Evolutionary conservation across 1,139 yeast species (phyloP), one percentile per base, ranked within the genome.

Genomic region (Dujonia santamariae): DNA sequence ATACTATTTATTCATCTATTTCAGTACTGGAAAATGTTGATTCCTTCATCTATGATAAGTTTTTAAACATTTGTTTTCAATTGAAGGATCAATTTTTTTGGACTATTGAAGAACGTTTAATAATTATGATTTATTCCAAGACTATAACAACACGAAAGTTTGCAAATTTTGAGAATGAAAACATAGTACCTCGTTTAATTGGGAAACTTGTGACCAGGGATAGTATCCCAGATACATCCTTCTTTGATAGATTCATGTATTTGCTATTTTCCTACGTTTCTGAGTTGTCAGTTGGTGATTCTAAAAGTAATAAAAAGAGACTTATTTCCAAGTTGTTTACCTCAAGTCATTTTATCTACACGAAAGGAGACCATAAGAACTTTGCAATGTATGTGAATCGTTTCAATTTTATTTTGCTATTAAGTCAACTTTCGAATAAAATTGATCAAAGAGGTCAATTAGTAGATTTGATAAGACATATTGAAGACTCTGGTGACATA

Each of bases 231-330:
- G 51, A 48, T 7, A 43, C 49, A 2, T 47, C 68, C 1, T 61
- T 62, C 34, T 67, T 69, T 39, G 73, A 67, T 12, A 45, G 54
- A 21, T 68, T 67, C 45, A 47, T 68, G 60, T 56, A 56, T 17
- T 47, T 69, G 16, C 38, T 67, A 8, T 65, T 63, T 43, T 49
- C 47, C 27, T 65, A 58, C 41, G 50, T 62, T 3, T 63, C 70
- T 0, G 54, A 56, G 3, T 43, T 66, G 18, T 51, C 58, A 3
- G 43, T 53, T 4, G 45, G 46, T 1, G 42, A 53, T 5, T n/a
- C 5, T 22, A 13, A 13, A 6, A 14, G 7, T 6, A 56, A 54
- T 23, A 56, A 55, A 17, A 67, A 67, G 34, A 50, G 61, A 33
- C 46, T 68, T 14, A 53, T 63, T 0, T 61, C 66, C 4, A 69